Base-by-base conservation (phyloP, 768 basidiomycete species). In the Rhodotorula toruloides region DNA sequence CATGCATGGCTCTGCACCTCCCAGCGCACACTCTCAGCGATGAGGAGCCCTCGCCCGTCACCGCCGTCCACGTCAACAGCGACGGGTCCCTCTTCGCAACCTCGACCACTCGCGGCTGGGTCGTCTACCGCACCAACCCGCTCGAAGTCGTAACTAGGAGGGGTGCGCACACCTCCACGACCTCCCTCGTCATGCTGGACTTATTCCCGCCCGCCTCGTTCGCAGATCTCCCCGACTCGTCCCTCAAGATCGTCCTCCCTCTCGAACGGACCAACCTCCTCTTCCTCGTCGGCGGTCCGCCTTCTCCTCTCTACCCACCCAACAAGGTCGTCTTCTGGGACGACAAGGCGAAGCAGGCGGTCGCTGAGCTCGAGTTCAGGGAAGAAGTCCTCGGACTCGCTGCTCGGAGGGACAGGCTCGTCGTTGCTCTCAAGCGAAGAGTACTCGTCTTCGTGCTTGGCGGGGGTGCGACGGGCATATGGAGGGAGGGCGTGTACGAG, bases 311-410 rank as follows among this genome's bases (percentile, higher is more conserved):
- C 16, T 93, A 91, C 78, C 88, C 91, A 36, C 88, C 87, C 36
- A 93, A 93, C 79, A 93, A 94, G 79, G 88, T 92, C 59, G 82
- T 93, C 70, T 77, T 94, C 58, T 93, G 90, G 90, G 88, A 93
- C 77, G 90, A 90, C 78, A 83, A 44, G 43, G 49, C 52, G 7
- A 84, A 84, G n/a, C 79, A 80, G 66, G 88, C 91, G 76, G 87
- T 90, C 54, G 89, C 88, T 43, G 90, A 92, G 76, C 82, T 93
- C 65, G 90, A 92, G 78, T 93, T 94, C 75, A 82, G 88, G 73
- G 91, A 91, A 78, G 58, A 63, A 3, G 73, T 75, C 16, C 50
- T 68, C 19, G 73, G 70, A 0, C 39, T 75, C 9, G 65, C 60
- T 0, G 69, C 54, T 27, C 50, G 74, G 57, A 56, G 65, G 34